These are phyloP conservation scores for Aspergillus sp. DNA, from an alignment of 2,329 filamentous ascomycete species.

Conservation along the genomic window DNA sequence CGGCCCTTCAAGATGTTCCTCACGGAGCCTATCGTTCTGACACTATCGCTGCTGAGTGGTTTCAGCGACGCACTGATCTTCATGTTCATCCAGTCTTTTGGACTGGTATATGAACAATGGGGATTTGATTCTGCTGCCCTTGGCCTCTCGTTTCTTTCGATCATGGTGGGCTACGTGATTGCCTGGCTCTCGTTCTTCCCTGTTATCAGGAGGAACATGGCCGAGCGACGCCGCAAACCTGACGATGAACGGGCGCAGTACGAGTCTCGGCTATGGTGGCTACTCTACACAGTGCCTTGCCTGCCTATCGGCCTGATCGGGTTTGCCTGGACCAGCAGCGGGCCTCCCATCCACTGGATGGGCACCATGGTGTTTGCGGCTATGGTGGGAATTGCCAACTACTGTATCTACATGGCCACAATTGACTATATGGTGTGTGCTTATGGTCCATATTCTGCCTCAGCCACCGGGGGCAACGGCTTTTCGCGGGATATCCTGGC, in stretches of 20 bases:
- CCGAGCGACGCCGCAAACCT: slow-evolving; percentile 47
- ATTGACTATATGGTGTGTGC: slow-evolving; percentile 69
- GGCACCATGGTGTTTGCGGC: slow-evolving; percentile 59
- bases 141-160: slow-evolving; percentile 56
- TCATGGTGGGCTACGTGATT: slow-evolving; percentile 60
- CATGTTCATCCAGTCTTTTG: slow-evolving; percentile 65
- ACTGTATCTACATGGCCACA: slow-evolving; percentile 63
- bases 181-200: slow-evolving; percentile 59
- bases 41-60: slow-evolving; percentile 60
- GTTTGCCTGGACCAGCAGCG: slow-evolving; percentile 61
- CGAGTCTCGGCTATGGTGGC: slow-evolving; percentile 61
- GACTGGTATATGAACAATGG: slow-evolving; percentile 61
- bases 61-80: slow-evolving; percentile 67
- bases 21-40: slow-evolving; percentile 64
- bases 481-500: slow-evolving; percentile 66
- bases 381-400: slow-evolving; percentile 65
- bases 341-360: slow-evolving; percentile 61
- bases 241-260: slow-evolving; percentile 61
- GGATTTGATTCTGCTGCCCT: slow-evolving; percentile 51
- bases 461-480: slow-evolving; percentile 66
- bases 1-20: slow-evolving; percentile 65
- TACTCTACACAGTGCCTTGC: slow-evolving; percentile 60
- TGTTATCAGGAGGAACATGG: slow-evolving; percentile 50
- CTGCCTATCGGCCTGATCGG: slow-evolving; percentile 62
- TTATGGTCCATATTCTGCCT: slow-evolving; percentile 66